Evolutionary conservation across 176 grass and related monocot genomes (phyloP).

Genomic region (Cymbopogon citratus): DNA sequence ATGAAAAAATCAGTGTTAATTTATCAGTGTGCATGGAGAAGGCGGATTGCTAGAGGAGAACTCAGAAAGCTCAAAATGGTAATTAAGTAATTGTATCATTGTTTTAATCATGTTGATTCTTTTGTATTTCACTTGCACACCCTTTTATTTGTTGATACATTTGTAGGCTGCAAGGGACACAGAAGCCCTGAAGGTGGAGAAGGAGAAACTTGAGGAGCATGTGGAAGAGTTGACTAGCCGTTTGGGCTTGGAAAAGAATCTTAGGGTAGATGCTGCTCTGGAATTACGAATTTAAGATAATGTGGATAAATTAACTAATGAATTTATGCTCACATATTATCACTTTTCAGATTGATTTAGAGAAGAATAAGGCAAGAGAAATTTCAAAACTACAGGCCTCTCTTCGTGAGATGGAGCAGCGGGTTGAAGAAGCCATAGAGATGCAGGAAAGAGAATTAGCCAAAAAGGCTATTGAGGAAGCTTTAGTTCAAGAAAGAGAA

Average conservation of each 20-base stretch:
- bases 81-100: constrained; percentile 3
- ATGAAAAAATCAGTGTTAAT: constrained; percentile 59
- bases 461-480: constrained; percentile 54
- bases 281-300: constrained; percentile 12
- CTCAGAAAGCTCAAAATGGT: constrained; percentile 88
- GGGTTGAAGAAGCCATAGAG: constrained; percentile 43
- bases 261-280: constrained; percentile 42
- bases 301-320: constrained; percentile 16
- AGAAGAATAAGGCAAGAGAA: constrained; percentile 58
- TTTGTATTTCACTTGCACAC: constrained; percentile 11
- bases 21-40: constrained; percentile 79
- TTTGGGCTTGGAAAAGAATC: constrained; percentile 58
- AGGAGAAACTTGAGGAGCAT: constrained; percentile 63
- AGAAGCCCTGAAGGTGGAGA: constrained; percentile 56
- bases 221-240: constrained; percentile 59
- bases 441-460: constrained; percentile 49
- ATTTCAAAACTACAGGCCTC: constrained; percentile 50
- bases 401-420: constrained; percentile 51
- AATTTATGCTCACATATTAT: constrained; percentile 10
- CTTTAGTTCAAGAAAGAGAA: constrained; percentile 56
- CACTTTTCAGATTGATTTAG: constrained; percentile 50
- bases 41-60: constrained; percentile 57
- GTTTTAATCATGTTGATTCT: constrained; percentile 15
- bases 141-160: constrained; percentile 21
- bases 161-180: constrained; percentile 70